A percentile compares a stretch with the other conserved stretches of the same genome.
phyloP scores from a whole-genome alignment of 2,329 filamentous ascomycete species.

The Macrophomina pseudophaseolina region DNA sequence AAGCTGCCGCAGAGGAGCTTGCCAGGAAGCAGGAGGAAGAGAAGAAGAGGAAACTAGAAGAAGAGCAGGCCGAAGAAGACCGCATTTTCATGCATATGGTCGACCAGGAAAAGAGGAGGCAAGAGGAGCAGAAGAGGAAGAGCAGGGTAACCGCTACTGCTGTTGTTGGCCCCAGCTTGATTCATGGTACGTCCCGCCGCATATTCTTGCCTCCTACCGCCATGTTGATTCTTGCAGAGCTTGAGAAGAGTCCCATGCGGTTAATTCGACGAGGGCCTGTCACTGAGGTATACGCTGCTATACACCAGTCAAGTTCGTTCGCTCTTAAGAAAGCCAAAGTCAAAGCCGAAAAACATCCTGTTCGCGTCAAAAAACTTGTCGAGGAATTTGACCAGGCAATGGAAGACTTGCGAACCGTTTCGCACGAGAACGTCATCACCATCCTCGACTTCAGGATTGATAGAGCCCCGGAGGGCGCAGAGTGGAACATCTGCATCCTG shows the following conservation, averaged over 20 bases:
- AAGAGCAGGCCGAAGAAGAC: slow-evolving; percentile 69
- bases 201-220: slow-evolving; percentile 63
- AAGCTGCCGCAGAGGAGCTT: slow-evolving; percentile 69
- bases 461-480: slow-evolving; percentile 46
- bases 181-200: slow-evolving; percentile 5
- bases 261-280: slow-evolving; percentile 56
- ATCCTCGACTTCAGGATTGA: slow-evolving; percentile 82
- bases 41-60: slow-evolving; percentile 46
- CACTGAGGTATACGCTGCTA: slow-evolving; percentile 73
- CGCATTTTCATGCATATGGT: slow-evolving; percentile 72
- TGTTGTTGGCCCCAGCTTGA: neutral
- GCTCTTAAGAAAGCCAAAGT: slow-evolving; percentile 62
- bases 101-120: slow-evolving; percentile 72
- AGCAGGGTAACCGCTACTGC: slow-evolving; percentile 46
- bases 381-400: slow-evolving; percentile 78
- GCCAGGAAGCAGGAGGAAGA: slow-evolving; percentile 54
- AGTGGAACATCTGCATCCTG: slow-evolving; percentile 77
- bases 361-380: slow-evolving; percentile 75
- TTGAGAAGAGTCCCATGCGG: slow-evolving; percentile 53
- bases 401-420: slow-evolving; percentile 74
- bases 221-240: slow-evolving; percentile 69
- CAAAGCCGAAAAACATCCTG: slow-evolving; percentile 62
- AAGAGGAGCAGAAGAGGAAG: slow-evolving; percentile 69
- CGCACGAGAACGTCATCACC: slow-evolving; percentile 77
- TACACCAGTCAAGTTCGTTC: slow-evolving; percentile 63